Conservation (phyloP, 805 yeast species). For the Middelhovenomyces tepae region DNA sequence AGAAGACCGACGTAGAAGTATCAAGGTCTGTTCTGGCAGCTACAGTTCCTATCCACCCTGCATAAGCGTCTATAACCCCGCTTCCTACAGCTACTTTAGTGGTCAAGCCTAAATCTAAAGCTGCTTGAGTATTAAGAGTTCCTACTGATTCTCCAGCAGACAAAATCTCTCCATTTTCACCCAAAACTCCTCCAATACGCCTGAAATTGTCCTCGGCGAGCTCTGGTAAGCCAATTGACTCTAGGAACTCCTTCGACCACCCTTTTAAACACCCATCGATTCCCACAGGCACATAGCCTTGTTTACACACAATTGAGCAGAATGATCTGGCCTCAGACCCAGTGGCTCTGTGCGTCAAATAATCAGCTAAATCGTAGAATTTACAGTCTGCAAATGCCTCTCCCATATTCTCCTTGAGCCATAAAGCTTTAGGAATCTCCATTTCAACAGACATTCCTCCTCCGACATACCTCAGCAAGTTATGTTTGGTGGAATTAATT, state of each 20-base stretch:
- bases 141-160: conserved; percentile 92
- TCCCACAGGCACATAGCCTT: conserved; percentile 88
- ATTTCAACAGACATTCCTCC: conserved; percentile 97
- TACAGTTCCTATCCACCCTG: conserved; percentile 98
- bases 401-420: conserved; percentile 85
- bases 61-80: conserved; percentile 96
- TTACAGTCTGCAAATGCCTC: conserved; percentile 43
- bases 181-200: conserved; percentile 77
- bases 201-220: conserved; percentile 67
- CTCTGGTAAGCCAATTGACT: conserved; percentile 62
- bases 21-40: too few species aligned
- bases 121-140: conserved; percentile 53
- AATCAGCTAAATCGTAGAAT: conserved; percentile 91
- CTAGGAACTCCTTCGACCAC: conserved; percentile 79
- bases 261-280: conserved; percentile 81
- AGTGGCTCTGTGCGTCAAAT: conserved; percentile 83
- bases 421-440: conserved; percentile 95
- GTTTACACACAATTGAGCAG: conserved; percentile 91
- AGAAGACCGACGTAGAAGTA: conserved; percentile 49
- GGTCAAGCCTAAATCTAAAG: conserved; percentile 75
- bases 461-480: conserved; percentile 83
- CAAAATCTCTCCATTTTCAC: conserved; percentile 59
- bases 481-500: conserved; percentile 74
- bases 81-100: conserved; percentile 79
- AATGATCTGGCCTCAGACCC: conserved; percentile 78